Conservation (phyloP, 192 early-diverging fungal genomes). For the Phlyctochytrium bullatum region DNA sequence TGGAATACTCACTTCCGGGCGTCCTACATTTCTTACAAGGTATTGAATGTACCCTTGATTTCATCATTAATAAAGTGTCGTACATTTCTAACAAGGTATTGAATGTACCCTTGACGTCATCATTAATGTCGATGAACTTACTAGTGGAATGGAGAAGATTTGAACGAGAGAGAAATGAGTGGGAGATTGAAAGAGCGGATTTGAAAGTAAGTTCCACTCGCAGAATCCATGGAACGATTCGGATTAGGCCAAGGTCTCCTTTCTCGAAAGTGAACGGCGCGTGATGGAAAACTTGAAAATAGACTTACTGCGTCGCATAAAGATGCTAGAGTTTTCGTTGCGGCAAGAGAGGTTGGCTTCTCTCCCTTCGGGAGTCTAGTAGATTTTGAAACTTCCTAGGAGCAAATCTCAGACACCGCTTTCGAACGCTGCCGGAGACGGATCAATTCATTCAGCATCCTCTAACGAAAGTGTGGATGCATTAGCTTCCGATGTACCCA, state of each 20-base stretch:
- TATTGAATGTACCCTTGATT: too few relatives aligned
- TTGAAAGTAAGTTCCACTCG: constrained; percentile 55
- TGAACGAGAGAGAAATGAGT: constrained; percentile 82
- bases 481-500: background rate
- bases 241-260: constrained; percentile 66
- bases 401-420: too few relatives aligned
- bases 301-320: constrained; percentile 73
- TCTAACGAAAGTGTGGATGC: too few relatives aligned
- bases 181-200: constrained; percentile 78
- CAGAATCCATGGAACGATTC: background rate
- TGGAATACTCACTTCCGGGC: constrained; percentile 23
- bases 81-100: constrained; percentile 82
- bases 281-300: constrained; percentile 71
- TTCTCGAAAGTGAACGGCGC: constrained; percentile 73
- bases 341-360: constrained; percentile 69
- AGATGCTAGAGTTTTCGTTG: constrained; percentile 84
- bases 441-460: too few relatives aligned
- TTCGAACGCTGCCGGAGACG: too few relatives aligned
- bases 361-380: too few relatives aligned
- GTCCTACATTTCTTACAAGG: constrained; percentile 81
- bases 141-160: constrained; percentile 77
- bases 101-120: too few relatives aligned
- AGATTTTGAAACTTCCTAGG: too few relatives aligned
- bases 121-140: too few relatives aligned
- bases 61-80: too few relatives aligned